phyloP scores from a whole-genome alignment of 768 basidiomycete genomes.

The Boletus reticuloceps region DNA sequence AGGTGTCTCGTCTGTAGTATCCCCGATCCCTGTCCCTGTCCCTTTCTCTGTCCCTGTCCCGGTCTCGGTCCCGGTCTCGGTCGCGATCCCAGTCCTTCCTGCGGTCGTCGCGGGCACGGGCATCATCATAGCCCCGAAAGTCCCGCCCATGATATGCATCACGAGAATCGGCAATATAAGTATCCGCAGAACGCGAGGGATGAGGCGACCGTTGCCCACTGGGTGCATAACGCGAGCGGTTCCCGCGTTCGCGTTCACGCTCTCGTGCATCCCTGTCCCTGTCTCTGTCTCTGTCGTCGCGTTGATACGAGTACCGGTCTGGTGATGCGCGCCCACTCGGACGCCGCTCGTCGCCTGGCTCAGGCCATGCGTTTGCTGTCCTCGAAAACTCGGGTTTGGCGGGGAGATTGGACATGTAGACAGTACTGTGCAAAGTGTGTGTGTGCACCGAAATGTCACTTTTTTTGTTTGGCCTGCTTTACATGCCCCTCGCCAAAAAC shows the following conservation, averaged over 20 bases:
- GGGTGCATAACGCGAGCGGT: slow-evolving; percentile 15
- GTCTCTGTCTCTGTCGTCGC: slow-evolving; percentile 27
- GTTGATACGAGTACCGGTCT: slow-evolving; percentile 20
- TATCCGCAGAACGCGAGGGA: slow-evolving; percentile 12
- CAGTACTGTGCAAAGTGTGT: not conserved
- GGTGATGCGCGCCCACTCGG: slow-evolving; percentile 20
- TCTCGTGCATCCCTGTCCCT: slow-evolving; percentile 14
- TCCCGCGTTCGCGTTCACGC: slow-evolving; percentile 21
- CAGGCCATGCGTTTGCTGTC: slow-evolving; percentile 15
- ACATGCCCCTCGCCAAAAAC: not conserved
- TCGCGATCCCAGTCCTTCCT: slow-evolving; percentile 26
- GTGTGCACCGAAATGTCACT: too few relatives aligned
- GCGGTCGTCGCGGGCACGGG: slow-evolving; percentile 21
- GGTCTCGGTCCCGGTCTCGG: slow-evolving; percentile 19
- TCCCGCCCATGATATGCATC: slow-evolving; percentile 18
- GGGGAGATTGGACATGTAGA: slow-evolving; percentile 27
- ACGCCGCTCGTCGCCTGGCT: slow-evolving; percentile 24
- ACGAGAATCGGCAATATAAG: slow-evolving; percentile 16
- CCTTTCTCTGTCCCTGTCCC: slow-evolving; percentile 10
- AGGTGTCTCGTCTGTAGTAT: slow-evolving; percentile 17
- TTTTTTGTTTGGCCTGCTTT: slow-evolving; percentile 25
- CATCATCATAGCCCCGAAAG: slow-evolving; percentile 19
- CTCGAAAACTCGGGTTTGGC: slow-evolving; percentile 31
- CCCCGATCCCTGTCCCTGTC: slow-evolving; percentile 9
- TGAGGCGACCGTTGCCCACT: slow-evolving; percentile 16